Evolutionary conservation across 352 stramenopile species (phyloP), one percentile per base, ranked within the genome.

Genomic region (Phytophthora citrophthora): DNA sequence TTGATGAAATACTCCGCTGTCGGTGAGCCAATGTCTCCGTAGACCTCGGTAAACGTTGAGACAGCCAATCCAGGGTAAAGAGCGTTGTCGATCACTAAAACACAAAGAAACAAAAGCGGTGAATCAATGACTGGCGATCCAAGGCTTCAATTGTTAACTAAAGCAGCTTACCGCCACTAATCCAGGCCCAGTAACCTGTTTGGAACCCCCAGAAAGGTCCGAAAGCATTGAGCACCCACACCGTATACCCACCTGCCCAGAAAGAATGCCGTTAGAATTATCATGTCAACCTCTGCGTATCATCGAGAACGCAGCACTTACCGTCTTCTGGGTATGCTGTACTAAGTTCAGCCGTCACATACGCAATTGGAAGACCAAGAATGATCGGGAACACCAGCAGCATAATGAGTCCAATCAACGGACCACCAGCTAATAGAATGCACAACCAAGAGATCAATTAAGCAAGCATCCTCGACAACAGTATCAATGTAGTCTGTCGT

Each of bases 271-370:
- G 13, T 41, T 40, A 53, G 44, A 15, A 20, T 15, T 13, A 11
- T 34, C 12, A 11, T 34, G 29, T 3, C 13, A 41, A 15, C 36
- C 36, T 50, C 15, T 24, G 15, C 6, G 10, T 8, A 23, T 36
- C 31, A 20, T 20, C 20, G 20, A 12, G 8, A 36, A 50, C 18
- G 26, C 43, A 39, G 45, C 15, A 24, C n/a, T 40, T 40, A 40
- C 46, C 76, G 26, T 86, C 76, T 50, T 98, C 88, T 3, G 91
- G 92, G 72, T 97, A 98, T 13, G 93, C 76, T 2, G 89, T 89
- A 20, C 89, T 93, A 16, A 99, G 77, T 72, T 98, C 94, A 9
- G 93, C 91, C 3, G 94, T 98, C 29, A 99, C 90, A 47, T 97
- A 81, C 12, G 89, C 90, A 70, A 98, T 96, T 11, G 93, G 94